Evolutionary conservation across 306 rosid genomes (phyloP).

Genomic region (Arachis stenosperma): DNA sequence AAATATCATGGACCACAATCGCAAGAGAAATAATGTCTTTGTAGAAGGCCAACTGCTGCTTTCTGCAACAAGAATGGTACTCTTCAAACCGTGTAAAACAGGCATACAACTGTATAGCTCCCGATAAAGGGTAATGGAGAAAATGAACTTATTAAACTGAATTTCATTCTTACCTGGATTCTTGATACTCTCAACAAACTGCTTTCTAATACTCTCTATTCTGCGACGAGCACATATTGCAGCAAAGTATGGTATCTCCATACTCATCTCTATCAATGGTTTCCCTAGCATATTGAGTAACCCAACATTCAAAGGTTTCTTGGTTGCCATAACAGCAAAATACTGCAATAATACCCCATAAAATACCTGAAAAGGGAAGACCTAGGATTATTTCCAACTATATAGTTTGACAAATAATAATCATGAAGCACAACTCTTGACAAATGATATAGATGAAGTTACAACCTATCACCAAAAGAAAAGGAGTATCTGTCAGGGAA

Average conservation of each 20-base stretch:
- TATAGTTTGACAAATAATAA: constrained; percentile 8
- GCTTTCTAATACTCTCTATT: constrained; percentile 64
- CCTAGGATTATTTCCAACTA: constrained; percentile 1
- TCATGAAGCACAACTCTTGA: constrained; percentile 20
- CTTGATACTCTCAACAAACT: constrained; percentile 65
- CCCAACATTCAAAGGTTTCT: constrained; percentile 69
- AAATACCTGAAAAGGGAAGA: constrained; percentile 68
- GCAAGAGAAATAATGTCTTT: constrained; percentile 79
- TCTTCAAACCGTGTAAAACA: constrained; percentile 26
- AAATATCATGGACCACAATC: constrained; percentile 88
- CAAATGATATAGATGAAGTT: constrained; percentile 28
- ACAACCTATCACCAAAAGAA: constrained; percentile 3
- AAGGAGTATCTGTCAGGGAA: constrained; percentile 4
- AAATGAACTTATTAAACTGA: constrained; percentile 19
- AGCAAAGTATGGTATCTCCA: constrained; percentile 88
- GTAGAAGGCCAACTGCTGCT: constrained; percentile 89
- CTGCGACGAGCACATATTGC: constrained; percentile 96
- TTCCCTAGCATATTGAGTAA: constrained; percentile 72
- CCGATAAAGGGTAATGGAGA: constrained; percentile 5
- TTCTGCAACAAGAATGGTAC: constrained; percentile 55
- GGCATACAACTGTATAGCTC: constrained; percentile 22
- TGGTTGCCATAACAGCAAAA: constrained; percentile 79
- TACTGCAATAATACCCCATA: constrained; percentile 89
- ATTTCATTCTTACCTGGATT: constrained; percentile 63
- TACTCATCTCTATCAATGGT: constrained; percentile 89